These are phyloP conservation scores for Excoecaria cochinchinensis DNA, from an alignment of 345 rosid genomes.

Conservation along the genomic window DNA sequence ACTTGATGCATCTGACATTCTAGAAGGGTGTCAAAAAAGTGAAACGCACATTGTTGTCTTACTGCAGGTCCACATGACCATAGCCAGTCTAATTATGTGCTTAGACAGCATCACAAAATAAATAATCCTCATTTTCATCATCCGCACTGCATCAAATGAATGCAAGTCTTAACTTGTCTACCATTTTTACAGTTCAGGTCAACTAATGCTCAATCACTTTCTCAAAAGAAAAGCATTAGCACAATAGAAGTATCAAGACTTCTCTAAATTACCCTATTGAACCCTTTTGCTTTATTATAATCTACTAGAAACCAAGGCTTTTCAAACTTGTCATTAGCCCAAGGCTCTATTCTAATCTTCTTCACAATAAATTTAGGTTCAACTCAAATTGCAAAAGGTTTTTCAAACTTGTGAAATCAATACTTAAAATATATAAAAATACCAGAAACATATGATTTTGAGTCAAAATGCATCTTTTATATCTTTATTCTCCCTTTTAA, in stretches of 20 bases:
- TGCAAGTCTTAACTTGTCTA: neutral
- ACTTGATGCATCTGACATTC: neutral
- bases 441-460: neutral
- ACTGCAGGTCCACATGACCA: neutral
- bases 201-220: neutral
- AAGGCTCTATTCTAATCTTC: too few relatives aligned
- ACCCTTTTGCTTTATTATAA: neutral
- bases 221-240: neutral
- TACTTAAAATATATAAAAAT: neutral
- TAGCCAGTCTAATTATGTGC: neutral
- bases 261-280: neutral
- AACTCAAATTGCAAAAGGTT: neutral
- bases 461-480: neutral
- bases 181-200: neutral
- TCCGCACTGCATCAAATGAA: too few relatives aligned
- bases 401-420: neutral
- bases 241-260: neutral
- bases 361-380: neutral
- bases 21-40: neutral
- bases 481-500: too few relatives aligned
- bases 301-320: neutral
- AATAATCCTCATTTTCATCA: neutral
- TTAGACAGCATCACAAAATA: neutral
- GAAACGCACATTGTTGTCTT: too few relatives aligned
- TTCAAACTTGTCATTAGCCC: neutral